A percentile compares a stretch with the other conserved stretches of the same genome.
phyloP scores from a whole-genome alignment of 208 protist genomes.

The Wallacemonas sp. region DNA sequence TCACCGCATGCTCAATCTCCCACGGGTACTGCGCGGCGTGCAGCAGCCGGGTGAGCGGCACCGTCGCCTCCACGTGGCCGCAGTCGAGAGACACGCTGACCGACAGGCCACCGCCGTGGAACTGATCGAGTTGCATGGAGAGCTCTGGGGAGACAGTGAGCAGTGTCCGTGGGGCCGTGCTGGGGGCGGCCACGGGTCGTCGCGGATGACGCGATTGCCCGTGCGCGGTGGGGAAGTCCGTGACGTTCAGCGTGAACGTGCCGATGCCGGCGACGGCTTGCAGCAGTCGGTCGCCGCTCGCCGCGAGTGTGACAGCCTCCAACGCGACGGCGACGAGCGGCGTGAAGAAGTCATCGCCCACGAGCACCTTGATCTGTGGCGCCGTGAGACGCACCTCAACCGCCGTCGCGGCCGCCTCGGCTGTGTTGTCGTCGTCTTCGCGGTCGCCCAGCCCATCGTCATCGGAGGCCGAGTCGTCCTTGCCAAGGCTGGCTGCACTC shows the following conservation, averaged over 20 bases:
- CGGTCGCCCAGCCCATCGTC: too few relatives aligned
- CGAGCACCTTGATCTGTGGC: slow-evolving; percentile 27
- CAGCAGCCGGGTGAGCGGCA: slow-evolving; percentile 31
- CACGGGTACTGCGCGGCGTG: slow-evolving; percentile 16
- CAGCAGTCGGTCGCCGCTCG: slow-evolving; percentile 26
- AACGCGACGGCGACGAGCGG: slow-evolving; percentile 25
- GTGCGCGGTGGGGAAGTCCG: slow-evolving; percentile 25
- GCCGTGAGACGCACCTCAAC: slow-evolving; percentile 40
- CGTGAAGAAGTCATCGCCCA: slow-evolving; percentile 52
- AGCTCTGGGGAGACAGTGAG: slow-evolving; percentile 39
- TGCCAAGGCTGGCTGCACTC: too few relatives aligned
- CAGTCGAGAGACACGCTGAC: slow-evolving; percentile 27
- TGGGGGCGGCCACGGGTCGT: background rate
- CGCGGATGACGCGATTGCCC: background rate
- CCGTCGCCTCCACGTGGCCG: slow-evolving; percentile 27
- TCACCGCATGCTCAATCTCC: slow-evolving; percentile 1
- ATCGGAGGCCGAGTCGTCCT: too few relatives aligned
- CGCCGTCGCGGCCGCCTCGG: background rate
- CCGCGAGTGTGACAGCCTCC: slow-evolving; percentile 20
- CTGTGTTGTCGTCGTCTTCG: background rate
- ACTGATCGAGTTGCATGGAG: slow-evolving; percentile 25
- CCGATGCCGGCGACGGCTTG: slow-evolving; percentile 15
- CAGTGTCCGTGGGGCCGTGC: slow-evolving; percentile 19
- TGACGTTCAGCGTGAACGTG: slow-evolving; percentile 16
- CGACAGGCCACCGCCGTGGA: slow-evolving; percentile 21